Percentiles rank a stretch among this genome's conserved stretches.
These are phyloP conservation scores for Tribonema minus DNA, from an alignment of 108 stramenopile species.

Conservation along the genomic window DNA sequence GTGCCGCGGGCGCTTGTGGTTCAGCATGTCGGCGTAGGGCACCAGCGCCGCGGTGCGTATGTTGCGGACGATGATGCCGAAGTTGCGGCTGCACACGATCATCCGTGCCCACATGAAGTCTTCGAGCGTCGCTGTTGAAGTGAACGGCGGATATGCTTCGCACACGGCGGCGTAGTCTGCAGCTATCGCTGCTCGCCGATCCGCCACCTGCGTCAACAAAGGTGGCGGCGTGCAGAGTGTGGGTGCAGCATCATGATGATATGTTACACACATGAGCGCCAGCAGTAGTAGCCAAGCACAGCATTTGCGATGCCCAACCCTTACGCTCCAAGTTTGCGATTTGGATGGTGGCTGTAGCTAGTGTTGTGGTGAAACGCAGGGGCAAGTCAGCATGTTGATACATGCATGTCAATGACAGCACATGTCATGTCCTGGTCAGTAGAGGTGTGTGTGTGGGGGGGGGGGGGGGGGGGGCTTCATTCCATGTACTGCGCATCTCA, in stretches of 20 bases:
- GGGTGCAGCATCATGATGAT: too few species aligned
- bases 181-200: constrained; percentile 71
- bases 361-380: too few species aligned
- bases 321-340: too few species aligned
- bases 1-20: constrained; percentile 93
- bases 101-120: constrained; percentile 99
- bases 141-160: constrained; percentile 69
- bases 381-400: too few species aligned
- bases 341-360: too few species aligned
- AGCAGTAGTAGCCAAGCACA: too few species aligned
- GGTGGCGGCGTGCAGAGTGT: too few species aligned
- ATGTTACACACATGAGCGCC: too few species aligned
- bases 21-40: constrained; percentile 99
- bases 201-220: constrained; percentile 54
- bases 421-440: too few species aligned
- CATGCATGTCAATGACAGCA: too few species aligned
- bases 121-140: constrained; percentile 68
- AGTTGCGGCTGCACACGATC: constrained; percentile 95
- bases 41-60: constrained; percentile 91
- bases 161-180: constrained; percentile 88
- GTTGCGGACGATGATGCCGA: constrained; percentile 89
- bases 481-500: background rate
- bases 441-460: background rate
- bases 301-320: too few species aligned
- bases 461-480: background rate